Conservation (phyloP, 331 rosid genomes). For the Malus hybrid region DNA sequence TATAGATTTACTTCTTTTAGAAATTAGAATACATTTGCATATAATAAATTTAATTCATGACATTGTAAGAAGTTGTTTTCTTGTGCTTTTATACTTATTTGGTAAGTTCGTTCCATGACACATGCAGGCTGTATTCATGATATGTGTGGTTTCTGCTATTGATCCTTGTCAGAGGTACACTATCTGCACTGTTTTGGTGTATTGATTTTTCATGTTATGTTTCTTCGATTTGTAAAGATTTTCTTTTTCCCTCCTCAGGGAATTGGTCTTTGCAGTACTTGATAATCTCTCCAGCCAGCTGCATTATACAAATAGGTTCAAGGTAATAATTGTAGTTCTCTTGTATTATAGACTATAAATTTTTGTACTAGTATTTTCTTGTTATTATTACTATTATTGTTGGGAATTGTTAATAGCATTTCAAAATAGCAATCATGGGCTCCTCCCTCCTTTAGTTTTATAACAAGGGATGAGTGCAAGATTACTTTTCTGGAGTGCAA, state of each 20-base stretch:
- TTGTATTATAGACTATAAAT: neutral
- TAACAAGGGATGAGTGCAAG: too few species aligned
- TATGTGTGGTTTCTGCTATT: constrained; percentile 75
- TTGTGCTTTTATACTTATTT: constrained; percentile 5
- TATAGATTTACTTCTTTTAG: neutral
- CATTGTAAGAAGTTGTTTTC: neutral
- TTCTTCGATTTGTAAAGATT: constrained; percentile 7
- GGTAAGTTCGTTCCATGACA: constrained; percentile 10
- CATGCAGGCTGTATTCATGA: constrained; percentile 85
- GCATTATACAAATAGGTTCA: constrained; percentile 54
- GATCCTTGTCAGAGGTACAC: constrained; percentile 81
- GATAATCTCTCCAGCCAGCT: constrained; percentile 73
- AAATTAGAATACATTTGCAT: neutral
- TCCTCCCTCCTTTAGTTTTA: too few species aligned
- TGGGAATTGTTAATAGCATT: too few species aligned
- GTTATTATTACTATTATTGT: too few species aligned
- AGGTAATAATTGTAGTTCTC: constrained; percentile 38
- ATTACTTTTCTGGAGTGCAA: too few species aligned
- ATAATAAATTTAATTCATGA: neutral
- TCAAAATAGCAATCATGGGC: too few species aligned
- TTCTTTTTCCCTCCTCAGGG: constrained; percentile 32
- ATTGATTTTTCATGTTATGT: neutral
- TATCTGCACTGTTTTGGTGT: constrained; percentile 8
- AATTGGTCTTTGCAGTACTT: constrained; percentile 48
- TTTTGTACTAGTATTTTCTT: neutral